These are phyloP conservation scores for Pseudopyricularia javanii DNA, from an alignment of 2,329 filamentous ascomycete genomes.

Conservation along the genomic window DNA sequence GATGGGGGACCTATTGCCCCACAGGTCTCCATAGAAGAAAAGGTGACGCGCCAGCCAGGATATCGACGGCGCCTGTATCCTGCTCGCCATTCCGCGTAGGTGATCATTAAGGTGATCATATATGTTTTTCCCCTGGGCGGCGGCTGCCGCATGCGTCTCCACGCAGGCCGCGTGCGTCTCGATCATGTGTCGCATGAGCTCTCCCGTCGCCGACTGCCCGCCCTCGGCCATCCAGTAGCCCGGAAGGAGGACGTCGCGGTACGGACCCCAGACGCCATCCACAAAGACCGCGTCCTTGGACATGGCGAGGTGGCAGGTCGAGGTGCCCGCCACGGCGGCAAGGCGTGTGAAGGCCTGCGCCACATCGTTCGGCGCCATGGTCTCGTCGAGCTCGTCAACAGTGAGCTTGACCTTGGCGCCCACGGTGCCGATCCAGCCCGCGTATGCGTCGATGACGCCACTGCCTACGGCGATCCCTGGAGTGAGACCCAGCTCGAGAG, in stretches of 20 bases:
- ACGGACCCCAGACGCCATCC: conserved; percentile 91
- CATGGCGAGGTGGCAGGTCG: conserved; percentile 95
- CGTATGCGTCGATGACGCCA: conserved; percentile 96
- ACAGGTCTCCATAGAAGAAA: conserved; percentile 97
- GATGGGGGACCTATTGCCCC: conserved; percentile 90
- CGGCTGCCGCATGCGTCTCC: conserved; percentile 58
- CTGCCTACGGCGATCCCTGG: conserved; percentile 86
- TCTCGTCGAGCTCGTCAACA: conserved; percentile 53
- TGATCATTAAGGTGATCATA: conserved; percentile 93
- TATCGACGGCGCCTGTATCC: conserved; percentile 59
- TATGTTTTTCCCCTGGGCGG: conserved; percentile 75
- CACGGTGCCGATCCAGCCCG: conserved; percentile 98
- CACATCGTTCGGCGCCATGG: conserved; percentile 68
- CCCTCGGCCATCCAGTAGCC: conserved; percentile 96
- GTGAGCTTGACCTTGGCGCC: conserved; percentile 81
- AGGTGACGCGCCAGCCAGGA: conserved; percentile 83
- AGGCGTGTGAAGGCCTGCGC: conserved; percentile 85
- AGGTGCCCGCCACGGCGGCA: conserved; percentile 90
- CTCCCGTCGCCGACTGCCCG: conserved; percentile 90
- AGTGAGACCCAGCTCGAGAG: conserved; percentile 69
- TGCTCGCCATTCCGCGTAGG: conserved; percentile 62
- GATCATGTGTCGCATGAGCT: conserved; percentile 85
- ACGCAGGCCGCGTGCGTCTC: conserved; percentile 89
- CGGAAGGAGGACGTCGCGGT: conserved; percentile 84
- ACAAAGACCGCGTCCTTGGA: conserved; percentile 89